These are phyloP conservation scores for Helianthus tuberosus DNA, from an alignment of 129 eudicot genomes.

Conservation along the genomic window DNA sequence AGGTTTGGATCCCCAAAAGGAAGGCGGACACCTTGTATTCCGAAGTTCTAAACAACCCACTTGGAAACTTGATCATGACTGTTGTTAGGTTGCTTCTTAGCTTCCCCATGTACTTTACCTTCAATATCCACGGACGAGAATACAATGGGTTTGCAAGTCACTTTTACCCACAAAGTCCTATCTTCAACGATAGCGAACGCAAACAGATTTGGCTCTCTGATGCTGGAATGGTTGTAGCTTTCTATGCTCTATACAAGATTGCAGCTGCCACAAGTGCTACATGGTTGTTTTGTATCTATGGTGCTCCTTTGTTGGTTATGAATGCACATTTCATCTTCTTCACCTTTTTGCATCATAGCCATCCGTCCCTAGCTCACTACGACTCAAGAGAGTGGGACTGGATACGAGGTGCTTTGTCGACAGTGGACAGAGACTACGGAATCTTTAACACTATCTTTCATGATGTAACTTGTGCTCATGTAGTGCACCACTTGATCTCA, in stretches of 20 bases:
- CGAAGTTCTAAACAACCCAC: conserved; percentile 44
- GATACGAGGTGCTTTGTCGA: conserved; percentile 29
- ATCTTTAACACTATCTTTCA: conserved; percentile 24
- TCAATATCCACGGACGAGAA: conserved; percentile 33
- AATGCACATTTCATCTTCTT: conserved; percentile 29
- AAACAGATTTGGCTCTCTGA: conserved; percentile 44
- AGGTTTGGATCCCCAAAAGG: conserved; percentile 43
- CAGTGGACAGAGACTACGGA: conserved; percentile 24
- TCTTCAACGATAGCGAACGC: conserved; percentile 51
- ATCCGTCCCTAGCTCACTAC: background rate
- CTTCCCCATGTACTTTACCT: conserved; percentile 50
- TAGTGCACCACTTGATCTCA: background rate
- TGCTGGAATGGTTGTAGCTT: conserved; percentile 37
- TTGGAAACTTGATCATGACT: conserved; percentile 40
- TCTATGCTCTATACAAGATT: conserved; percentile 34
- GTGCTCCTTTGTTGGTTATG: conserved; percentile 49
- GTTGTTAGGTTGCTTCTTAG: conserved; percentile 42
- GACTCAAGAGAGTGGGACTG: conserved; percentile 12
- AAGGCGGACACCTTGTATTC: conserved; percentile 25
- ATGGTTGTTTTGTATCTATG: conserved; percentile 51
- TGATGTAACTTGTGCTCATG: background rate
- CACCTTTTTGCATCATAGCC: conserved; percentile 6
- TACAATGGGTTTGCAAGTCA: conserved; percentile 47
- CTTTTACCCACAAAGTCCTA: conserved; percentile 22
- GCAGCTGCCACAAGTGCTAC: conserved; percentile 38